Conservation (phyloP, 2,329 filamentous ascomycete genomes). For the Emmonsia crescens region DNA sequence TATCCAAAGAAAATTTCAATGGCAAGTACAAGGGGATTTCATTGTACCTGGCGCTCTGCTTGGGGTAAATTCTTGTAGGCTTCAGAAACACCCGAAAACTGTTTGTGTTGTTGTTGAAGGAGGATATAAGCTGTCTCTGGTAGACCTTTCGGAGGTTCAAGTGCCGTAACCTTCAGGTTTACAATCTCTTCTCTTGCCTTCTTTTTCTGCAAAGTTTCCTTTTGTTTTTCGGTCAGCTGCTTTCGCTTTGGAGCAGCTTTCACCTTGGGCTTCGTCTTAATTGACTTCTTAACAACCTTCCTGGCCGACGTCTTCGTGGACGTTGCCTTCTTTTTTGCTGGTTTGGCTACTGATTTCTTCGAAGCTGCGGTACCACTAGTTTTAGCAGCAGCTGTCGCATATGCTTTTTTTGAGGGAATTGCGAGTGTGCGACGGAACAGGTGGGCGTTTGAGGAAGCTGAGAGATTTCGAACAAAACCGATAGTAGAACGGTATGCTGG, state of each 20-base stretch:
- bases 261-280: conserved; percentile 12
- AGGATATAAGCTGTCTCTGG: conserved; percentile 18
- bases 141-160: conserved; percentile 27
- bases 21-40: background rate
- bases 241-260: conserved; percentile 21
- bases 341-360: conserved; percentile 12
- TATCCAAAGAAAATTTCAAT: background rate
- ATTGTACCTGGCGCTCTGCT: conserved; percentile 28
- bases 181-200: conserved; percentile 22
- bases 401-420: conserved; percentile 18
- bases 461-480: background rate
- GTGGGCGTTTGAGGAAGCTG: background rate
- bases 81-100: conserved; percentile 10
- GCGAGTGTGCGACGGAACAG: conserved; percentile 13
- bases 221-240: conserved; percentile 23
- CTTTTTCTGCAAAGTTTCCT: conserved; percentile 18
- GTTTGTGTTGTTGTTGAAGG: conserved; percentile 14
- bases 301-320: conserved; percentile 17
- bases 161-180: conserved; percentile 24
- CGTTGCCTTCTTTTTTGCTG: conserved; percentile 13
- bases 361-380: conserved; percentile 6
- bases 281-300: conserved; percentile 17
- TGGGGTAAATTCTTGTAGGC: conserved; percentile 25
- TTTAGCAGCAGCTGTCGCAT: conserved; percentile 23
- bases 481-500: background rate